phyloP scores from a whole-genome alignment of 1,284 basidiomycete species.

The Leccinum subspadiceum region DNA sequence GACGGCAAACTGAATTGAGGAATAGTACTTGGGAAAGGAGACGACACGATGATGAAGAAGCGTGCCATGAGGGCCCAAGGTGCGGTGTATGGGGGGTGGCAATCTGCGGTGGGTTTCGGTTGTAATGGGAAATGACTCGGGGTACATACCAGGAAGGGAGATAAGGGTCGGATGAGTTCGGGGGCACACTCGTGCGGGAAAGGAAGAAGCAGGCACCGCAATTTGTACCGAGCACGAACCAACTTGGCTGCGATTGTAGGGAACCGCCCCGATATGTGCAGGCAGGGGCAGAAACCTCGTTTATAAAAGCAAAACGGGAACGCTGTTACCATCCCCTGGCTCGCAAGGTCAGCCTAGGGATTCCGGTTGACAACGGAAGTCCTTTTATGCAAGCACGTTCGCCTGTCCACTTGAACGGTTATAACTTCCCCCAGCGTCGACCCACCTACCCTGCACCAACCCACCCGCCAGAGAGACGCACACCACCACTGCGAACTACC shows the following conservation, averaged over 20 bases:
- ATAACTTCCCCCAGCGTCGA: conserved; percentile 13
- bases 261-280: conserved; percentile 32
- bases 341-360: conserved; percentile 6
- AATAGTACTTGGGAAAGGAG: conserved; percentile 1
- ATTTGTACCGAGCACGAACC: conserved; percentile 17
- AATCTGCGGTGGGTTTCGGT: neutral
- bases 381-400: conserved; percentile 35
- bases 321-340: conserved; percentile 16
- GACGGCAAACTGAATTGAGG: neutral
- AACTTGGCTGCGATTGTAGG: conserved; percentile 12
- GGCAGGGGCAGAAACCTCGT: conserved; percentile 22
- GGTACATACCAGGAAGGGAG: conserved; percentile 1
- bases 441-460: conserved; percentile 9
- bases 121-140: neutral
- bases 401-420: conserved; percentile 21
- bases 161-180: conserved; percentile 20
- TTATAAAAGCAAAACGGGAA: conserved; percentile 31
- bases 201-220: conserved; percentile 16
- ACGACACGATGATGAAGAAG: neutral
- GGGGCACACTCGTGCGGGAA: conserved; percentile 1
- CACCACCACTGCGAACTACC: neutral
- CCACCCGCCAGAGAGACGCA: conserved; percentile 9
- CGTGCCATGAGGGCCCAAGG: neutral
- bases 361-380: conserved; percentile 7
- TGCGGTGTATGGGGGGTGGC: neutral